phyloP scores from a whole-genome alignment of 176 grass and related monocot species.

The Elaeis guineensis region DNA sequence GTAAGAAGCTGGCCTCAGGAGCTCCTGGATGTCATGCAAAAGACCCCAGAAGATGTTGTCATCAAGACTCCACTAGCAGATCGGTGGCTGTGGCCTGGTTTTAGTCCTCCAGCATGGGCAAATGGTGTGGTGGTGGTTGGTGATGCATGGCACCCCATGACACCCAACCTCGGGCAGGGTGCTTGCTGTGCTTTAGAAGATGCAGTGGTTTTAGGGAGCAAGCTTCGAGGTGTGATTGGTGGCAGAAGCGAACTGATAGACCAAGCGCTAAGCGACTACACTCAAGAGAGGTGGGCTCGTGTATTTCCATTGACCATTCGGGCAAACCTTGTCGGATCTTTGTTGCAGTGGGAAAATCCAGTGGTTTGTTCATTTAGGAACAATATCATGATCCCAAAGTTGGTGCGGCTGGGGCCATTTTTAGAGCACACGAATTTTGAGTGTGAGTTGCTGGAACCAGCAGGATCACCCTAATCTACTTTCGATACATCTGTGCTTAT shows the following conservation, averaged over 20 bases:
- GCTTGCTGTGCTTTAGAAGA: conserved; percentile 90
- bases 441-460: conserved; percentile 47
- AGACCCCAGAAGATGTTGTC: conserved; percentile 47
- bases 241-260: conserved; percentile 6
- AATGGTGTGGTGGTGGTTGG: conserved; percentile 59
- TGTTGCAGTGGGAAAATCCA: conserved; percentile 88
- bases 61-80: conserved; percentile 77
- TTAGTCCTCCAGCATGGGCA: conserved; percentile 36
- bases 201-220: conserved; percentile 59
- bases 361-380: conserved; percentile 56
- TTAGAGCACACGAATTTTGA: conserved; percentile 91
- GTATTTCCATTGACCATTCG: conserved; percentile 70
- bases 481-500: background rate
- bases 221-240: conserved; percentile 20
- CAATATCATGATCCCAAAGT: conserved; percentile 57
- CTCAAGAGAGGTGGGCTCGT: conserved; percentile 55
- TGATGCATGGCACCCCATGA: conserved; percentile 99
- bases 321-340: conserved; percentile 54
- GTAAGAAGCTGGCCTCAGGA: conserved; percentile 60
- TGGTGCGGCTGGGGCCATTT: conserved; percentile 66
- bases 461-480: conserved; percentile 15
- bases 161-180: conserved; percentile 90
- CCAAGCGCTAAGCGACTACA: conserved; percentile 45
- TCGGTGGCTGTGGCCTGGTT: conserved; percentile 79
- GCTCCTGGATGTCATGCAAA: conserved; percentile 51